Evolutionary conservation across 306 rosid genomes (phyloP).

Genomic region (Crataegus laevigata): DNA sequence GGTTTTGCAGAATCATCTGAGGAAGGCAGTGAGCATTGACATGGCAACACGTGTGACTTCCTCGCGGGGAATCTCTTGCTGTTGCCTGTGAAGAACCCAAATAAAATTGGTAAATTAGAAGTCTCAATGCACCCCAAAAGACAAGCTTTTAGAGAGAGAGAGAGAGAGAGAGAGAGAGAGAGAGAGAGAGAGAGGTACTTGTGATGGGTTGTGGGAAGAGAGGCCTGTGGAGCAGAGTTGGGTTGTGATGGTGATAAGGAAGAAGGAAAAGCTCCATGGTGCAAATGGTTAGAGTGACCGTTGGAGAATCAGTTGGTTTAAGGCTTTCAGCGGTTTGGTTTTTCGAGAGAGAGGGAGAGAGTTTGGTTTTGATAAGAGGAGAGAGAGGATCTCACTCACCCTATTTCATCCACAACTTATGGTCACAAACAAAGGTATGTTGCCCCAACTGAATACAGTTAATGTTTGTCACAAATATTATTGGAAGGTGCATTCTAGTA

Average conservation of each 20-base stretch:
- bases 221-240: slow-evolving; percentile 39
- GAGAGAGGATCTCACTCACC: too few relatives aligned
- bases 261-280: slow-evolving; percentile 52
- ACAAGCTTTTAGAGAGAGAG: neutral
- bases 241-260: slow-evolving; percentile 36
- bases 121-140: slow-evolving; percentile 11
- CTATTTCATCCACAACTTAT: too few relatives aligned
- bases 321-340: neutral
- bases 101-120: slow-evolving; percentile 1
- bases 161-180: neutral
- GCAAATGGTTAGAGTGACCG: slow-evolving; percentile 8
- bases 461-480: too few relatives aligned
- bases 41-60: slow-evolving; percentile 28
- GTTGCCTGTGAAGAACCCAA: slow-evolving; percentile 43
- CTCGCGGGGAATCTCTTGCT: slow-evolving; percentile 34
- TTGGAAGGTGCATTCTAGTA: too few relatives aligned
- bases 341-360: too few relatives aligned
- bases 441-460: too few relatives aligned
- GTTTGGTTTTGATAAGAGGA: too few relatives aligned
- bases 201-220: slow-evolving; percentile 31
- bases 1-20: slow-evolving; percentile 23
- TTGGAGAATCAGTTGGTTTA: slow-evolving; percentile 4
- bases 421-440: too few relatives aligned
- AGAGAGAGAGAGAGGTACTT: slow-evolving; percentile 31
- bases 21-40: slow-evolving; percentile 44